Evolutionary conservation across 805 yeast genomes (phyloP).

Genomic region (Myxozyma geophila): DNA sequence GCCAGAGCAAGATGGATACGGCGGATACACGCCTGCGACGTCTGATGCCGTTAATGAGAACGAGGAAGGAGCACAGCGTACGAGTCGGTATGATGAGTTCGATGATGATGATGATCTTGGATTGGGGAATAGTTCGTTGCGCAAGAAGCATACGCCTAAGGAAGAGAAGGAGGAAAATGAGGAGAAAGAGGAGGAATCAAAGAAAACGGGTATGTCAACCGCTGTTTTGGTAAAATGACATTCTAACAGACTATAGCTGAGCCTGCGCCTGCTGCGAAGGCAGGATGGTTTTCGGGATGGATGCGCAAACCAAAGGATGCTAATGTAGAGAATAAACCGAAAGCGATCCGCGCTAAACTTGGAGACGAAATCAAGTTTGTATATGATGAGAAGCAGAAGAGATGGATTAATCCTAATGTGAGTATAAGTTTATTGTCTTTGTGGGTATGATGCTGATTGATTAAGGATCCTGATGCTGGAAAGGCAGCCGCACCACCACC

Average conservation of each 20-base stretch:
- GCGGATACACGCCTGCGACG: not conserved
- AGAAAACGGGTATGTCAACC: not conserved
- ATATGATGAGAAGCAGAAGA: slow-evolving; percentile 79
- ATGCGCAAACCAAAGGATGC: slow-evolving; percentile 53
- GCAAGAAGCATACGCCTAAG: slow-evolving; percentile 49
- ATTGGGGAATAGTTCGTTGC: slow-evolving; percentile 30
- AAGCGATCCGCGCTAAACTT: slow-evolving; percentile 79
- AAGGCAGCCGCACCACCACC: slow-evolving; percentile 29
- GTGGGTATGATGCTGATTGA: not conserved
- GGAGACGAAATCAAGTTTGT: slow-evolving; percentile 77
- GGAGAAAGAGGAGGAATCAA: slow-evolving; percentile 40
- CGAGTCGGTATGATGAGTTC: slow-evolving; percentile 7
- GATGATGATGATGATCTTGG: slow-evolving; percentile 37
- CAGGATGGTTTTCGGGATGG: slow-evolving; percentile 65
- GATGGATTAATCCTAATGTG: slow-evolving; percentile 81
- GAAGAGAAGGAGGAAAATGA: slow-evolving; percentile 52
- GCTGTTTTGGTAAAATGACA: not conserved
- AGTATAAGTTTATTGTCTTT: slow-evolving; percentile 43
- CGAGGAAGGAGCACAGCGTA: not conserved
- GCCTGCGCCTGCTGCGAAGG: slow-evolving; percentile 39
- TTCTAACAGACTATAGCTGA: slow-evolving; percentile 2
- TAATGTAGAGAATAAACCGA: slow-evolving; percentile 56
- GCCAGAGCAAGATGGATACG: not conserved
- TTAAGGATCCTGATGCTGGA: slow-evolving; percentile 26
- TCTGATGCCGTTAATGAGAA: slow-evolving; percentile 2